phyloP scores from a whole-genome alignment of 306 rosid genomes.

The Castanea sativa region DNA sequence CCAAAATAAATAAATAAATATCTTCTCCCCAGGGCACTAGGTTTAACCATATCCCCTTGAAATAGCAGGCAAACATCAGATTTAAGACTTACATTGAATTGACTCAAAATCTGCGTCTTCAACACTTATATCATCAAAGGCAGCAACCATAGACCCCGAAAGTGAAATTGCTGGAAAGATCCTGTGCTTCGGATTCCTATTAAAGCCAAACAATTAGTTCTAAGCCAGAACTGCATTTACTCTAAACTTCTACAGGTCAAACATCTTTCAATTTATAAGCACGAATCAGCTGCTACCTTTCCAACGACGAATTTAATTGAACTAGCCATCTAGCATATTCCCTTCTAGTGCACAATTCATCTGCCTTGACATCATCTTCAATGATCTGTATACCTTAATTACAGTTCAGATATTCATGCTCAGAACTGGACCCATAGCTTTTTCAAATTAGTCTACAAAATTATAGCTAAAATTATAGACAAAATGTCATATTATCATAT shows the following conservation, averaged over 20 bases:
- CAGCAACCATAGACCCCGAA: constrained; percentile 53
- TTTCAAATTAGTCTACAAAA: not conserved
- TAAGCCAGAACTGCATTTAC: constrained; percentile 10
- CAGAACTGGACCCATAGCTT: constrained; percentile 29
- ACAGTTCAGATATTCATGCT: constrained; percentile 33
- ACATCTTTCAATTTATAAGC: constrained; percentile 5
- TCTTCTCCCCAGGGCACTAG: too few species aligned
- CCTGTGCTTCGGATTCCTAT: constrained; percentile 64
- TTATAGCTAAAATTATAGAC: not conserved
- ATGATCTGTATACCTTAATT: constrained; percentile 69
- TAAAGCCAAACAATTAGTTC: constrained; percentile 24
- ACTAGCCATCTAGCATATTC: constrained; percentile 91
- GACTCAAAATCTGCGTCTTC: constrained; percentile 65
- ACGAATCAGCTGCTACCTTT: constrained; percentile 54
- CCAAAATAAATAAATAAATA: too few species aligned
- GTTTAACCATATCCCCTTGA: not conserved
- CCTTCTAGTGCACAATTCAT: constrained; percentile 87
- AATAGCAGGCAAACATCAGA: constrained; percentile 9
- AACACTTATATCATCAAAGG: constrained; percentile 62
- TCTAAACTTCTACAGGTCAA: constrained; percentile 10
- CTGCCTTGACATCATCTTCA: constrained; percentile 70
- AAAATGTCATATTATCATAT: not conserved
- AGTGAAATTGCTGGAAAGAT: constrained; percentile 59
- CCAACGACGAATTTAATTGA: constrained; percentile 56
- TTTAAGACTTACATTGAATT: constrained; percentile 65